Base-by-base conservation (phyloP, 2,329 filamentous ascomycete species). In the Coniella vitis region DNA sequence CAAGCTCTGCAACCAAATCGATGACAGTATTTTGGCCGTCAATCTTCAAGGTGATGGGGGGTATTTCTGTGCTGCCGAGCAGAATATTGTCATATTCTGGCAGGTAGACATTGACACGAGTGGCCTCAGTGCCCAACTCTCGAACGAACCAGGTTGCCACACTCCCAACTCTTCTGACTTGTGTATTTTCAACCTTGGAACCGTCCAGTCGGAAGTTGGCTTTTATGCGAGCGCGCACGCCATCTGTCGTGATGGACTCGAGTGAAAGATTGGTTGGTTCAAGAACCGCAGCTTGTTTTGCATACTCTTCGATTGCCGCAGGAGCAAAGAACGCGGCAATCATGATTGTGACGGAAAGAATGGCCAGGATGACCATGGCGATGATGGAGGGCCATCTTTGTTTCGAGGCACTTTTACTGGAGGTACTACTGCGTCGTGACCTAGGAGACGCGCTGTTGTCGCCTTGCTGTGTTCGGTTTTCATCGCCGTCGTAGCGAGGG, bases 251-350 rank as follows among this genome's bases (percentile, higher is more conserved):
- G 56, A 96, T 86, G 2, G 86, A 88, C 60, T 93, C 86, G 52
- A 98, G 82, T 2, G 90, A 89, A 17, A 98, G 69, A 56, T 84
- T 86, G 5, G 85, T 90, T 2, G 93, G 88, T 61, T 90, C 81
- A 56, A 98, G 79, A 16, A 91, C 81, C 20, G 84, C 76, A 3
- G 90, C 88, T 64, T 90, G 76, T 66, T 91, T 85, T 42, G 86
- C 87, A 66, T 98, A 98, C 62, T 88, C 79, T 66, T 95, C 82
- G 10, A 95, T 80, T 7, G 84, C 80, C 14, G 85, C 82, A 2
- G 91, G 90, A 0, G 86, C 79, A 47, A 95, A 78, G 68, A 95
- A 95, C 14, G 83, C 88, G 48, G 91, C 70, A 14, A 86, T 67
- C 51, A 96, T 82, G 57, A 95, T 88, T 22, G 75, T 63, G 19